Evolutionary conservation across 768 basidiomycete species (phyloP), one percentile per base, ranked within the genome.

Genomic region (Boletus sensibilis): DNA sequence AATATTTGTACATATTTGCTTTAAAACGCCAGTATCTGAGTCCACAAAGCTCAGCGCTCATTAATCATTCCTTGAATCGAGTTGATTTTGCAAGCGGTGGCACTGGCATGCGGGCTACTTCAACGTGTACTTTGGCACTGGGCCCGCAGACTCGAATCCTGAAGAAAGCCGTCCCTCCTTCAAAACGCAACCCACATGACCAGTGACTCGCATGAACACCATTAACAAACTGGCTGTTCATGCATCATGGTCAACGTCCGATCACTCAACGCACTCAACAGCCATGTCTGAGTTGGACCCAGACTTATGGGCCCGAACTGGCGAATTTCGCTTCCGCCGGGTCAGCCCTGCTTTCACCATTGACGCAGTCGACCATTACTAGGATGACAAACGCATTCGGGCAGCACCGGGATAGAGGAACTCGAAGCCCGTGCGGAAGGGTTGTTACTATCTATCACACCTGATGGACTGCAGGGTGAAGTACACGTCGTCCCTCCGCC

Each of bases 321-420:
- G 48, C 47, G 45, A 23, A 60, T 46, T 44, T 13, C 29, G 38
- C 60, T 27, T 29, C 33, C 27, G 55, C 40, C 11, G 11, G 41
- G 27, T 34, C 21, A 10, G 45, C 20, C 10, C 27, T 35, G 12
- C 35, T 47, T 34, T 33, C 25, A 3, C 29, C 31, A 34, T 39
- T 48, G 54, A 50, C 29, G 12, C 20, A n/a, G 31, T 14, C 21
- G 14, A 23, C 35, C 39, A 20, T 35, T 49, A 31, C 34, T 23
- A 23, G 27, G 49, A 65, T 50, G 56, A 35, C 43, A 54, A 20
- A 45, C 25, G n/a, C 16, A 33, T 39, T 43, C 38, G n/a, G 8
- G 8, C 16, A 45, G 29, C 56, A 6, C 42, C 5, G 33, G 9
- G 31, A 38, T 29, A 14, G 34, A 53, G 40, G 52, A 38, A 40